A percentile compares a stretch with the other conserved stretches of the same genome.
These are phyloP conservation scores for Plenodomus biglobosus DNA, from an alignment of 2,329 filamentous ascomycete species.

Conservation along the genomic window DNA sequence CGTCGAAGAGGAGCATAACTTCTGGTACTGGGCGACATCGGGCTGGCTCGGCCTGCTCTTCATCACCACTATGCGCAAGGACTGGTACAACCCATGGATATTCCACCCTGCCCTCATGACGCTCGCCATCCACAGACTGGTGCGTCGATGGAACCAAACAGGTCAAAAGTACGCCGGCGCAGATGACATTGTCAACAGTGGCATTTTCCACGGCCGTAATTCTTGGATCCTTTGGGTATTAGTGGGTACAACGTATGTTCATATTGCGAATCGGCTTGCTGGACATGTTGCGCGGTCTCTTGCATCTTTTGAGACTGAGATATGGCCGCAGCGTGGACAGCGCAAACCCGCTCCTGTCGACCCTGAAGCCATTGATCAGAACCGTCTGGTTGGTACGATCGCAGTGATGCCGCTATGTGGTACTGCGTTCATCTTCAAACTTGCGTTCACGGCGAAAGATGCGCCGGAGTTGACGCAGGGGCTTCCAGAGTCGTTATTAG, in stretches of 20 bases:
- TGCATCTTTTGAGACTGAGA: constrained; percentile 20
- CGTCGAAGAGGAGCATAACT: constrained; percentile 97
- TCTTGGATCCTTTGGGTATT: constrained; percentile 69
- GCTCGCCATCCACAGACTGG: constrained; percentile 64
- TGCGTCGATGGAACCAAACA: constrained; percentile 90
- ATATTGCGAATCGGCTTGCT: constrained; percentile 54
- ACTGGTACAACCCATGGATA: constrained; percentile 27
- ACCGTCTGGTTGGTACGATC: constrained; percentile 35
- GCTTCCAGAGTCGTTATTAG: constrained; percentile 47
- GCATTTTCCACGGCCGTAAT: constrained; percentile 54
- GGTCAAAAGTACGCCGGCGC: constrained; percentile 95
- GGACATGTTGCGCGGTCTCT: constrained; percentile 34
- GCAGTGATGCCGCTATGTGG: constrained; percentile 48
- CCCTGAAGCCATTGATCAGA: constrained; percentile 26
- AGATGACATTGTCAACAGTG: constrained; percentile 75
- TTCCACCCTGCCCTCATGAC: constrained; percentile 50
- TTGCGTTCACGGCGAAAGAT: constrained; percentile 84
- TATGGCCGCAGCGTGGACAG: neutral
- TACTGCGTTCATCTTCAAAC: constrained; percentile 78
- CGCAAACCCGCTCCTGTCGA: constrained; percentile 16
- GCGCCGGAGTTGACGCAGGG: constrained; percentile 71
- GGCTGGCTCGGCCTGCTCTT: constrained; percentile 63
- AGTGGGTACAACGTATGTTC: constrained; percentile 68
- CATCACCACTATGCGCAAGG: constrained; percentile 39
- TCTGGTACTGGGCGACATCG: constrained; percentile 90